Conservation (phyloP, 2,329 filamentous ascomycete species). For the Neonectria neomacrospora region DNA sequence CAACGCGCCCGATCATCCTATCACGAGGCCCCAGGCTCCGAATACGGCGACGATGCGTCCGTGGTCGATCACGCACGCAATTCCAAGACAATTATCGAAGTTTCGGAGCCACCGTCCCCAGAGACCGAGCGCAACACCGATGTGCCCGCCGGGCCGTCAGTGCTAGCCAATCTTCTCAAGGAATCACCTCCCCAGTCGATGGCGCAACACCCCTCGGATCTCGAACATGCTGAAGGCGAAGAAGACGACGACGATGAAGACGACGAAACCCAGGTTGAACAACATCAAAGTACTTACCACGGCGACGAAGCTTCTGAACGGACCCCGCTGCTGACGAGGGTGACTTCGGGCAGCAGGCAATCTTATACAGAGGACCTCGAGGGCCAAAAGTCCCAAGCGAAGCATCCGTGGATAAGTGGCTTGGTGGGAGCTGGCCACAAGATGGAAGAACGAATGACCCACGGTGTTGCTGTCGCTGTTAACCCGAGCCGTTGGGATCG, state of each 20-base stretch:
- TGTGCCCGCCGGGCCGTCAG: conserved; percentile 50
- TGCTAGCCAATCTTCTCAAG: conserved; percentile 62
- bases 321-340: conserved; percentile 59
- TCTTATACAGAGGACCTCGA: conserved; percentile 59
- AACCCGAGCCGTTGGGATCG: conserved; percentile 80
- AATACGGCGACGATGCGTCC: conserved; percentile 37
- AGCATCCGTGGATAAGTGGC: conserved; percentile 49
- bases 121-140: conserved; percentile 32
- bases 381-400: conserved; percentile 56
- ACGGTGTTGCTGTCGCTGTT: conserved; percentile 51
- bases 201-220: conserved; percentile 31
- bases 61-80: conserved; percentile 40
- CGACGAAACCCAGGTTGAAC: conserved; percentile 24
- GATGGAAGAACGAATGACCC: conserved; percentile 47
- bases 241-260: conserved; percentile 19
- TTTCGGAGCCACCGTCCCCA: conserved; percentile 60
- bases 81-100: conserved; percentile 68
- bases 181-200: conserved; percentile 58
- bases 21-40: conserved; percentile 43
- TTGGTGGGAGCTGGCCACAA: conserved; percentile 47
- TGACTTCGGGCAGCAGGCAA: conserved; percentile 46
- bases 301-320: conserved; percentile 51
- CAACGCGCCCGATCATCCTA: conserved; percentile 47
- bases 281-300: conserved; percentile 20
- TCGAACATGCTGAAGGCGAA: conserved; percentile 10